Conservation (phyloP, 1,284 basidiomycete species). For the Boletus nobilissimus region DNA sequence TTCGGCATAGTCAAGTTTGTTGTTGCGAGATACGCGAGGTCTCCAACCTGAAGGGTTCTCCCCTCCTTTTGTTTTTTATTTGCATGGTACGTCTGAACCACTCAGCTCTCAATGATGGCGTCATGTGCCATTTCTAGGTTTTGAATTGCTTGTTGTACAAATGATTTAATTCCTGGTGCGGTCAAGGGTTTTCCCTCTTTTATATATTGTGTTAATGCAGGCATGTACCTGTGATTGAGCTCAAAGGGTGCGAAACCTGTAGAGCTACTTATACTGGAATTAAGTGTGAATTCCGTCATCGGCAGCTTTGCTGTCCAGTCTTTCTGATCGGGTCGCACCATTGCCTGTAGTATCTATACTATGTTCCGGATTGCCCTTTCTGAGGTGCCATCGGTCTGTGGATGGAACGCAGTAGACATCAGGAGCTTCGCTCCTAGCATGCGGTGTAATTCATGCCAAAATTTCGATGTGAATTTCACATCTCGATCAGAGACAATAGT, state of each 20-base stretch:
- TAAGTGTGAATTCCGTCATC: conserved; percentile 35
- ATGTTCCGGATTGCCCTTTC: conserved; percentile 4
- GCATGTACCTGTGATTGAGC: neutral
- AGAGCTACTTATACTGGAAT: conserved; percentile 24
- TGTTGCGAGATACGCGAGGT: no score
- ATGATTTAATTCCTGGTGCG: neutral
- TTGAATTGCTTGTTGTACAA: neutral
- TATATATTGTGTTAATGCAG: neutral
- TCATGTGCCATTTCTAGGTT: neutral
- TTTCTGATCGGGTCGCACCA: conserved; percentile 15
- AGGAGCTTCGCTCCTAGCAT: neutral
- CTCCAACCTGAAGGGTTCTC: no score
- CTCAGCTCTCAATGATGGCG: neutral
- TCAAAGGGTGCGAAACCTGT: conserved; percentile 18
- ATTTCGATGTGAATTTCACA: neutral
- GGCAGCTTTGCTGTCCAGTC: conserved; percentile 33
- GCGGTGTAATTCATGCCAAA: neutral
- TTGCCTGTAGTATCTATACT: neutral
- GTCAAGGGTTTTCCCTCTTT: neutral
- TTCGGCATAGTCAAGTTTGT: neutral
- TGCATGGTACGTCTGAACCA: neutral
- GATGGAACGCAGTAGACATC: conserved; percentile 23
- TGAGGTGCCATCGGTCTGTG: conserved; percentile 16
- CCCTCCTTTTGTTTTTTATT: neutral
- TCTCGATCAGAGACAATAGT: neutral